Evolutionary conservation across 208 protist species (phyloP).

Genomic region (Crithidia sp.): DNA sequence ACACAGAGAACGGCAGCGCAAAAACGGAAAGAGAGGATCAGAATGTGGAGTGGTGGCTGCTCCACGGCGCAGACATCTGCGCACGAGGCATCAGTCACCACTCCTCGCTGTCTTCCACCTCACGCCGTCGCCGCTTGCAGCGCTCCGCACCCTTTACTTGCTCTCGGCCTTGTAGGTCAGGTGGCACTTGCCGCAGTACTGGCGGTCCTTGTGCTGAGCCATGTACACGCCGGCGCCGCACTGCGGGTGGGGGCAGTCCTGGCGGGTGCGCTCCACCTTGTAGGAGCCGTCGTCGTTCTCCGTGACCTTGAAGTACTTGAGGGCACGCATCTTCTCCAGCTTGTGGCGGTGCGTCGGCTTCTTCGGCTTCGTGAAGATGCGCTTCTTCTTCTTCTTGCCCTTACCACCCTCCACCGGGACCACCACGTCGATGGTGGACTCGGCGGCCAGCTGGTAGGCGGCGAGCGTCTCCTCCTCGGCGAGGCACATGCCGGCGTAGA

Average conservation of each 20-base stretch:
- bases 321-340: conserved; percentile 98
- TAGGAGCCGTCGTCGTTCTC: conserved; percentile 96
- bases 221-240: conserved; percentile 99
- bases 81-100: no score
- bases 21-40: background rate
- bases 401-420: conserved; percentile 91
- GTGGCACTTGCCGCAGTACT: conserved; percentile 99
- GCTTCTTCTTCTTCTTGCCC: conserved; percentile 99
- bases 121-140: background rate
- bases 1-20: background rate
- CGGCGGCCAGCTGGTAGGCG: conserved; percentile 74
- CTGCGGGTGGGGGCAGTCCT: conserved; percentile 94
- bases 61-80: no score
- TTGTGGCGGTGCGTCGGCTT: conserved; percentile 98
- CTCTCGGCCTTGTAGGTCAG: conserved; percentile 91
- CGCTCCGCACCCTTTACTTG: conserved; percentile 34
- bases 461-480: conserved; percentile 75
- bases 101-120: background rate
- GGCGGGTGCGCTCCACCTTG: conserved; percentile 95
- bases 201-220: conserved; percentile 98
- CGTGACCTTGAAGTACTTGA: conserved; percentile 99
- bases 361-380: conserved; percentile 99
- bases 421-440: conserved; percentile 91
- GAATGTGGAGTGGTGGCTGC: no score
- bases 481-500: conserved; percentile 91